Percentiles rank a stretch among this genome's conserved stretches.
These are phyloP conservation scores for Coniophora puteana DNA, from an alignment of 1,284 basidiomycete species.

Conservation along the genomic window DNA sequence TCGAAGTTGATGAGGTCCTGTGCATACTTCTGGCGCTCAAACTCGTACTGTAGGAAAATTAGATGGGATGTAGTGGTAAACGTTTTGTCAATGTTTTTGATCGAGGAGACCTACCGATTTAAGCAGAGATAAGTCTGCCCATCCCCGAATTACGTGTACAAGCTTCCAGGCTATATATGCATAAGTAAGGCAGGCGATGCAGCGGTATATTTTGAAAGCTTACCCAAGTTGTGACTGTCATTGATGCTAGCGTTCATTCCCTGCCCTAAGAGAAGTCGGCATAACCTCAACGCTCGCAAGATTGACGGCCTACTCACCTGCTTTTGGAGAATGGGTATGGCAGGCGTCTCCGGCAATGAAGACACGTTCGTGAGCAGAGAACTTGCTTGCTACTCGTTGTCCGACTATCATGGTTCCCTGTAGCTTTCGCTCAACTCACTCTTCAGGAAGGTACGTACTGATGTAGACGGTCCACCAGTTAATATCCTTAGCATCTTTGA, in stretches of 20 bases:
- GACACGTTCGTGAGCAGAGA: slow-evolving; percentile 62
- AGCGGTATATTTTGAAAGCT: background rate
- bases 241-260: slow-evolving; percentile 80
- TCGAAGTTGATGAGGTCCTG: slow-evolving; percentile 78
- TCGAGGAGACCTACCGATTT: slow-evolving; percentile 53
- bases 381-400: slow-evolving; percentile 72
- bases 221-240: slow-evolving; percentile 75
- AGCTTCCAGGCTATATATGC: slow-evolving; percentile 66
- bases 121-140: slow-evolving; percentile 62
- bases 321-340: slow-evolving; percentile 83
- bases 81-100: no score
- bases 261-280: slow-evolving; percentile 38
- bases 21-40: slow-evolving; percentile 69
- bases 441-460: slow-evolving; percentile 37
- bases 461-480: slow-evolving; percentile 84
- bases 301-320: slow-evolving; percentile 41
- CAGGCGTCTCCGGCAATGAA: slow-evolving; percentile 83
- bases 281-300: no score
- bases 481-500: slow-evolving; percentile 52
- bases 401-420: slow-evolving; percentile 42
- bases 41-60: slow-evolving; percentile 59
- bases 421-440: no score
- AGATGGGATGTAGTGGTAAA: background rate
- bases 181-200: slow-evolving; percentile 1
- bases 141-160: slow-evolving; percentile 66